A percentile compares a stretch with the other conserved stretches of the same genome.
These are phyloP conservation scores for Coemansia sp. DNA, from an alignment of 192 early-diverging fungal genomes.

Conservation along the genomic window DNA sequence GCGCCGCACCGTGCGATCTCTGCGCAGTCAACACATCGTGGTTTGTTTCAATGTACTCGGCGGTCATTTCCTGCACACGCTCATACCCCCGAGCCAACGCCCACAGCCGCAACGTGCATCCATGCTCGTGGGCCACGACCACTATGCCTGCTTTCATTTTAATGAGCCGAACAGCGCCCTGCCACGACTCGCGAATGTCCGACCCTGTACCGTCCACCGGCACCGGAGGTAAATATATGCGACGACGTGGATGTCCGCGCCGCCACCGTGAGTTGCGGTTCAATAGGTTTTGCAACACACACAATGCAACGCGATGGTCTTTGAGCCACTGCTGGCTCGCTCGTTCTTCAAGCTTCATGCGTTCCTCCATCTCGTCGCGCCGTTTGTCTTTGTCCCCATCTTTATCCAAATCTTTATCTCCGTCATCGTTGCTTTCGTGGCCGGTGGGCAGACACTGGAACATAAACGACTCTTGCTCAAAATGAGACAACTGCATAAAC, in stretches of 20 bases:
- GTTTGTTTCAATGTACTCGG: slow-evolving; percentile 27
- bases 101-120: slow-evolving; percentile 32
- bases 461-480: slow-evolving; percentile 51
- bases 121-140: slow-evolving; percentile 23
- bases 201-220: slow-evolving; percentile 36
- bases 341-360: slow-evolving; percentile 23
- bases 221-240: slow-evolving; percentile 47
- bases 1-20: slow-evolving; percentile 24
- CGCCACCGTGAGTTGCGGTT: slow-evolving; percentile 45
- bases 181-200: slow-evolving; percentile 44
- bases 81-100: slow-evolving; percentile 23
- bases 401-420: not conserved
- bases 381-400: not conserved
- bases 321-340: slow-evolving; percentile 48
- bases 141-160: slow-evolving; percentile 48
- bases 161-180: slow-evolving; percentile 29
- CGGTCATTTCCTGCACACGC: slow-evolving; percentile 18
- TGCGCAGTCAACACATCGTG: slow-evolving; percentile 25
- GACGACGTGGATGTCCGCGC: slow-evolving; percentile 18
- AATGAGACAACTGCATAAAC: slow-evolving; percentile 38
- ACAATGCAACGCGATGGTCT: slow-evolving; percentile 20
- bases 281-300: slow-evolving; percentile 35
- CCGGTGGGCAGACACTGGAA: slow-evolving; percentile 32
- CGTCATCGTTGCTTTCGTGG: slow-evolving; percentile 12
- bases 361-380: not conserved